Percentiles rank a stretch among this genome's conserved stretches.
Evolutionary conservation across 306 rosid genomes (phyloP).

Genomic region (Astragalus membranaceus): DNA sequence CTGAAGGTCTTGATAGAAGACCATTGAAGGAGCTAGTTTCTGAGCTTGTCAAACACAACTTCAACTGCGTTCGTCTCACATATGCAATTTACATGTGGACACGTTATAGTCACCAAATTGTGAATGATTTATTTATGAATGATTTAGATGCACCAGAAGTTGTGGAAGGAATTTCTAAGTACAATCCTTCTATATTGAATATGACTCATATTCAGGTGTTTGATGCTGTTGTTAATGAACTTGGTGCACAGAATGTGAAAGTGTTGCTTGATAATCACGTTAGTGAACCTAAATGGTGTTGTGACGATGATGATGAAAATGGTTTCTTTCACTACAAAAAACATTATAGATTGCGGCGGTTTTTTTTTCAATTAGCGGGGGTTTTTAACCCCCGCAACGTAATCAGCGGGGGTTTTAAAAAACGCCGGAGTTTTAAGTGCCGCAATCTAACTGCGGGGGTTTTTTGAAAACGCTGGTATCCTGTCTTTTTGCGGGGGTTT

Average conservation of each 20-base stretch:
- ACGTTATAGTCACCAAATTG: neutral
- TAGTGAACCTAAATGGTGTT: constrained; percentile 53
- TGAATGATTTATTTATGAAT: neutral
- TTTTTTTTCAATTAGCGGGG: too few relatives aligned
- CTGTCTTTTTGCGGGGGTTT: too few relatives aligned
- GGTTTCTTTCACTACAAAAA: constrained; percentile 50
- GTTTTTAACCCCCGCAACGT: too few relatives aligned
- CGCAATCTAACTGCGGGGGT: too few relatives aligned
- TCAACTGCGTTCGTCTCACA: constrained; percentile 46
- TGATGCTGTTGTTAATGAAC: constrained; percentile 22
- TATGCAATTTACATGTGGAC: constrained; percentile 53
- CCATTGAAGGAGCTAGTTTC: constrained; percentile 27
- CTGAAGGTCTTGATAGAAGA: constrained; percentile 40
- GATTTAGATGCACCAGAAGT: constrained; percentile 4
- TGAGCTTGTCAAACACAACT: neutral
- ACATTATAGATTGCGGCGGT: too few relatives aligned
- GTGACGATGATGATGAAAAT: constrained; percentile 43
- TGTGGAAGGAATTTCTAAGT: constrained; percentile 11
- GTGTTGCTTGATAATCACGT: constrained; percentile 52
- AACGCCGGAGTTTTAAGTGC: too few relatives aligned
- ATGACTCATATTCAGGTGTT: constrained; percentile 33
- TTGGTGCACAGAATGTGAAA: constrained; percentile 30
- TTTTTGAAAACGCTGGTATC: too few relatives aligned
- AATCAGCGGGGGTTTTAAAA: too few relatives aligned
- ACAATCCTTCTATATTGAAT: constrained; percentile 27